Evolutionary conservation across 768 basidiomycete species (phyloP), one percentile per base, ranked within the genome.

Genomic region (Paxillus ammoniavirescens): DNA sequence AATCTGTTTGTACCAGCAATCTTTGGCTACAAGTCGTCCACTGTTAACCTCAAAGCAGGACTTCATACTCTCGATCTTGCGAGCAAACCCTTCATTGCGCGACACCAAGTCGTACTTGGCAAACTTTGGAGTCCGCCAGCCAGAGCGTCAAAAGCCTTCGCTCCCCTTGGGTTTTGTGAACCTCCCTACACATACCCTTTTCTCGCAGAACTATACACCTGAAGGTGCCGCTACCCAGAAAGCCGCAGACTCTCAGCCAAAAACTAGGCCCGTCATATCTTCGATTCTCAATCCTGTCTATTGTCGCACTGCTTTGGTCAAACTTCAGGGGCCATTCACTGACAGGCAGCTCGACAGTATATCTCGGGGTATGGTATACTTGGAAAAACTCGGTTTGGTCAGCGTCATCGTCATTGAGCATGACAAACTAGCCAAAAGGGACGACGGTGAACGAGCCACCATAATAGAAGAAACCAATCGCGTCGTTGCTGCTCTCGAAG

Each of bases 331-430:
- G 9, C 97, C 97, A 2, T 98, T 98, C 67, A 89, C 84, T 9
- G 89, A 96, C 71, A 80, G 85, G 8, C 97, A 98, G 63, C 83
- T 98, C 53, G 91, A 96, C 59, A 95, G 94, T 68, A 92, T 99
- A 60, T 86, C 89, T 38, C 82, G 88, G 38, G 97, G 97, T 49
- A 82, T 99, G 75, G 91, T 95, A 38, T 94, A 97, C 68, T 82
- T 99, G 44, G 91, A 96, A 70, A 96, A 95, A 66, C 86, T 98
- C 15, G 97, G 97, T 2, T 80, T 99, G 17, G 91, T 98, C 62
- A 90, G 90, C 58, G 93, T 99, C 62, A 92, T 99, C 58, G 91
- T 98, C 53, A 83, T 97, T 47, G 97, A 98, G 58, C 84, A 91
- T 62, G 94, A 97, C 67, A 80, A 83, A 15, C 77, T 92, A 47